Percentiles rank a stretch among this genome's conserved stretches.
phyloP scores from a whole-genome alignment of 1,139 yeast genomes.

The Candida pseudoviswanathii region DNA sequence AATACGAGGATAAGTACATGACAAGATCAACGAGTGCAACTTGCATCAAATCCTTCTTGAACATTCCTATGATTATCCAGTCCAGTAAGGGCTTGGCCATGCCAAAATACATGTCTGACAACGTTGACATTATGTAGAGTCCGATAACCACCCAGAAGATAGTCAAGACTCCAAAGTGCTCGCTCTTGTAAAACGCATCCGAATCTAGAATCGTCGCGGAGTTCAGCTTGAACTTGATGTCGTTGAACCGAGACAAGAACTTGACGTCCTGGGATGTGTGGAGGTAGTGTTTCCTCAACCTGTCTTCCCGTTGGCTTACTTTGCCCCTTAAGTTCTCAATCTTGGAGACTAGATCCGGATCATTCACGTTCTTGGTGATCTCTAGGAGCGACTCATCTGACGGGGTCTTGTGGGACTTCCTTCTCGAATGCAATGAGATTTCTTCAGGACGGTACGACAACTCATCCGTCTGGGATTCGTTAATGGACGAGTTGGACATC shows the following conservation, averaged over 20 bases:
- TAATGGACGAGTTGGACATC: neutral
- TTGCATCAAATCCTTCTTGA: constrained; percentile 57
- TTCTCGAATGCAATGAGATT: neutral
- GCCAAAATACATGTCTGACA: constrained; percentile 44
- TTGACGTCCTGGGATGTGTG: constrained; percentile 9
- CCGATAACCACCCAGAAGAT: constrained; percentile 69
- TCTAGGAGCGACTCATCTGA: neutral
- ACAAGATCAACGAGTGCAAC: constrained; percentile 68
- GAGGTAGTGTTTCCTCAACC: constrained; percentile 7
- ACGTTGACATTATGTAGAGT: constrained; percentile 48
- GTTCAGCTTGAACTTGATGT: constrained; percentile 13
- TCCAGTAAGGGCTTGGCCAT: constrained; percentile 31
- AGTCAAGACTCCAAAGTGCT: constrained; percentile 66
- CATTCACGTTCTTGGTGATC: neutral
- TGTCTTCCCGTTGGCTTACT: constrained; percentile 10
- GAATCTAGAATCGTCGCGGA: constrained; percentile 55
- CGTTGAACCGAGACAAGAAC: constrained; percentile 16
- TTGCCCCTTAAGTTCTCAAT: constrained; percentile 6
- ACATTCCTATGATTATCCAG: constrained; percentile 51
- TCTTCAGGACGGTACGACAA: neutral
- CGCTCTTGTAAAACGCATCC: constrained; percentile 36
- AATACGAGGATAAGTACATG: constrained; percentile 68
- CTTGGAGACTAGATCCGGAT: neutral
- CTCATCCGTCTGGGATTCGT: neutral
- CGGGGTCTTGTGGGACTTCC: neutral